phyloP scores from a whole-genome alignment of 768 basidiomycete species.

The Fomitopsis serialis region DNA sequence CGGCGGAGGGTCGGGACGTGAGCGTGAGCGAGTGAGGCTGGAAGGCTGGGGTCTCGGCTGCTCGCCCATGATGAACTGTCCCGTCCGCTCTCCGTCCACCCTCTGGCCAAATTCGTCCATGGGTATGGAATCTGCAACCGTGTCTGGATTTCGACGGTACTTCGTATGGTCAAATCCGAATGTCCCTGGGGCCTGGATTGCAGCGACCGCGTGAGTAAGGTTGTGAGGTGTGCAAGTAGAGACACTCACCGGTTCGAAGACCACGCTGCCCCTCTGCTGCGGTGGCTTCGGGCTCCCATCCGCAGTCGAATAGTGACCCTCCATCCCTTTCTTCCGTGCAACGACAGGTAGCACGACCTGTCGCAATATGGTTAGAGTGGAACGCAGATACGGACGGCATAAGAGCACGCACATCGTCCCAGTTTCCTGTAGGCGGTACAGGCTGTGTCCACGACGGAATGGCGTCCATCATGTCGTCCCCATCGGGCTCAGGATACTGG shows the following conservation, averaged over 20 bases:
- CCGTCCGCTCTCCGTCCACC: slow-evolving; percentile 5
- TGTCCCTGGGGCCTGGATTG: slow-evolving; percentile 67
- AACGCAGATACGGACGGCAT: slow-evolving; percentile 10
- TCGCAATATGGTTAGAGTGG: not conserved
- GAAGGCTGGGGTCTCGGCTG: not conserved
- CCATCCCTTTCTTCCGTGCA: slow-evolving; percentile 75
- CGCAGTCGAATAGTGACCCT: slow-evolving; percentile 61
- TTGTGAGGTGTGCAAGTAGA: not conserved
- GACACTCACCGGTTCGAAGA: slow-evolving; percentile 53
- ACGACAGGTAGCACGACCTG: slow-evolving; percentile 84
- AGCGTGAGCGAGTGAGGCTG: slow-evolving; percentile 15
- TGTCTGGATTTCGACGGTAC: slow-evolving; percentile 45
- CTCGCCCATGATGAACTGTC: no score
- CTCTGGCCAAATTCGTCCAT: slow-evolving; percentile 64
- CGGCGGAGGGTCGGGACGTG: slow-evolving; percentile 28
- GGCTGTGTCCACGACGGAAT: slow-evolving; percentile 84
- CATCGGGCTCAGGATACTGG: slow-evolving; percentile 58
- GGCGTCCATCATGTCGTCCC: slow-evolving; percentile 60
- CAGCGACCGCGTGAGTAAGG: not conserved
- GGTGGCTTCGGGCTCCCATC: slow-evolving; percentile 63
- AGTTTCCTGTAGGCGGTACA: slow-evolving; percentile 60
- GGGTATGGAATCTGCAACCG: slow-evolving; percentile 35
- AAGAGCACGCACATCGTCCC: slow-evolving; percentile 65
- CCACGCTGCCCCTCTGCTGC: slow-evolving; percentile 36
- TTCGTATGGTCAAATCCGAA: slow-evolving; percentile 77